phyloP scores from a whole-genome alignment of 1,284 basidiomycete species.

The Pseudomicrostroma phylloplanum region DNA sequence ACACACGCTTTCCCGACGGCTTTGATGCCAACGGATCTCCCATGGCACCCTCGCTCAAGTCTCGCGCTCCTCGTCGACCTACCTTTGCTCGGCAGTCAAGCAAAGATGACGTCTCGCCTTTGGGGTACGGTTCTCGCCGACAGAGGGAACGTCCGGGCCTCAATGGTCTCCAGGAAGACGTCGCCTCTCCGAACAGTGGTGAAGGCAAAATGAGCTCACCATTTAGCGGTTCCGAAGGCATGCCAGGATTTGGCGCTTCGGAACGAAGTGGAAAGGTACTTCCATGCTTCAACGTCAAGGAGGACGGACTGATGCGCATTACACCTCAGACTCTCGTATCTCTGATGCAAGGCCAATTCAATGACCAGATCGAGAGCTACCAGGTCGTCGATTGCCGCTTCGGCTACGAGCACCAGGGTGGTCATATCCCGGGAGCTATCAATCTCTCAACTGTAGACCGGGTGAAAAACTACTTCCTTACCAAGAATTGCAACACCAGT shows the following conservation, averaged over 20 bases:
- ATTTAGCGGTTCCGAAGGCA: constrained; percentile 2
- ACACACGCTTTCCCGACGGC: constrained; percentile 4
- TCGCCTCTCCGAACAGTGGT: too few relatives aligned
- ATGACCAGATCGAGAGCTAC: constrained; percentile 32
- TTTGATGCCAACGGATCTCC: constrained; percentile 34
- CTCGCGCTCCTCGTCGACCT: constrained; percentile 13
- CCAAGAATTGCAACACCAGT: constrained; percentile 23
- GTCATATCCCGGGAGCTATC: constrained; percentile 83
- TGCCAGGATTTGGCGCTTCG: constrained; percentile 44
- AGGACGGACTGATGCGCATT: constrained; percentile 92
- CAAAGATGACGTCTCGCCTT: constrained; percentile 41
- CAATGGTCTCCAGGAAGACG: background rate
- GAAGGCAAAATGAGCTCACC: background rate
- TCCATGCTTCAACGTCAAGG: constrained; percentile 84
- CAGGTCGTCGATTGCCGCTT: constrained; percentile 90
- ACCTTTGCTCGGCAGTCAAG: constrained; percentile 24
- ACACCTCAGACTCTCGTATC: constrained; percentile 60
- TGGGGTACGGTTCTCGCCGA: constrained; percentile 34
- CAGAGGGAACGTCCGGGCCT: constrained; percentile 14
- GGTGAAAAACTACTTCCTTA: constrained; percentile 74
- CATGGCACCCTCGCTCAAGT: constrained; percentile 23
- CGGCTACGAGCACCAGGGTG: constrained; percentile 90
- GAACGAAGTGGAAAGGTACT: constrained; percentile 72
- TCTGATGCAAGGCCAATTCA: constrained; percentile 38
- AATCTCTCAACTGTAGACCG: constrained; percentile 80